Evolutionary conservation across 2,329 filamentous ascomycete genomes (phyloP).

Genomic region (Ophiostoma sp.): DNA sequence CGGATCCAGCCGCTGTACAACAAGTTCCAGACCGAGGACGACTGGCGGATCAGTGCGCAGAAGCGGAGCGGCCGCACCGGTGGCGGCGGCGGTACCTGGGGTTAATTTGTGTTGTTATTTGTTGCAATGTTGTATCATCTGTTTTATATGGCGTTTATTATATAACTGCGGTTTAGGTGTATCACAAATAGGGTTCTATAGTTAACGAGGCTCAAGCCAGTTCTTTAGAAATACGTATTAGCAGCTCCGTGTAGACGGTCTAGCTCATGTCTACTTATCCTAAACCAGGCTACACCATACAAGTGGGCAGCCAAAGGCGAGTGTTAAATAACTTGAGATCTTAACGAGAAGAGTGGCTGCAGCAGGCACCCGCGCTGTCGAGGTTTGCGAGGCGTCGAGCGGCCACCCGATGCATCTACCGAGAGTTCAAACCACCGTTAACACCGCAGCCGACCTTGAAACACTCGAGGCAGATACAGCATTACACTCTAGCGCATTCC

Average conservation of each 20-base stretch:
- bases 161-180: background rate
- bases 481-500: no score
- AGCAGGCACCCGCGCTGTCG: background rate
- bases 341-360: background rate
- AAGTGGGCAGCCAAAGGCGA: no score
- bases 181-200: constrained; percentile 1
- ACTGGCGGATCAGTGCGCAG: constrained; percentile 90
- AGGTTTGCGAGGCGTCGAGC: background rate
- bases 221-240: background rate
- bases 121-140: background rate
- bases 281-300: no score
- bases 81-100: constrained; percentile 87
- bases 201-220: background rate
- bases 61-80: constrained; percentile 76
- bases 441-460: background rate
- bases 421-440: background rate
- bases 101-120: constrained; percentile 39
- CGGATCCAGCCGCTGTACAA: constrained; percentile 94
- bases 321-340: no score
- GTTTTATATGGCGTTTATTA: background rate
- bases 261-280: background rate
- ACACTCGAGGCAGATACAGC: background rate
- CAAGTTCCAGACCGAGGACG: constrained; percentile 84
- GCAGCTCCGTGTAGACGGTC: background rate
- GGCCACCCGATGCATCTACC: background rate